Evolutionary conservation across 345 rosid genomes (phyloP).

Genomic region (Citrus cavaleriei): DNA sequence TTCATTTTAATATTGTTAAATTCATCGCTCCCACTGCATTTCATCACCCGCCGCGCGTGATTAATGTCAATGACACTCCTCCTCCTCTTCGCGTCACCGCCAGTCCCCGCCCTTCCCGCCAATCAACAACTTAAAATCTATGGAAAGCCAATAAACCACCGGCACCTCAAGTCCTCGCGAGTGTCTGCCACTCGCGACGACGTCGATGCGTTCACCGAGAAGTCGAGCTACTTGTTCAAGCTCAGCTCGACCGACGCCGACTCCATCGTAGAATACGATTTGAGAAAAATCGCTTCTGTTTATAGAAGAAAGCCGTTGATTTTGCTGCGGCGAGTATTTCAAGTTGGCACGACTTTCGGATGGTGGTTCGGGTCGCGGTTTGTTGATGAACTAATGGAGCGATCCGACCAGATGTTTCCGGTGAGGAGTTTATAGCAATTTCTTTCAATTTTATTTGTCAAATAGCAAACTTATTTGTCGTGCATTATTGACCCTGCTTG

Average conservation of each 20-base stretch:
- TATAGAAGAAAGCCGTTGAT: slow-evolving; percentile 66
- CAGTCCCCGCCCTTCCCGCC: slow-evolving; percentile 43
- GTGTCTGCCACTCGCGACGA: slow-evolving; percentile 38
- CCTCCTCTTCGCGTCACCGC: slow-evolving; percentile 24
- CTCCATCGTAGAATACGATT: slow-evolving; percentile 52
- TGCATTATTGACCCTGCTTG: background rate
- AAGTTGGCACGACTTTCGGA: slow-evolving; percentile 67
- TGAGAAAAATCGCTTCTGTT: slow-evolving; percentile 42
- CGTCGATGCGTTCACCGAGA: slow-evolving; percentile 68
- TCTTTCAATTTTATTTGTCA: too few species aligned
- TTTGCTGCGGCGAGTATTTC: slow-evolving; percentile 67
- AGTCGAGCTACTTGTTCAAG: slow-evolving; percentile 79
- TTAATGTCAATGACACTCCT: slow-evolving; percentile 10
- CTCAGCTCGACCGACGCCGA: slow-evolving; percentile 62
- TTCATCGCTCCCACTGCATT: background rate
- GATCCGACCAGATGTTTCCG: slow-evolving; percentile 73
- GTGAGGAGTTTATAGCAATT: slow-evolving; percentile 19
- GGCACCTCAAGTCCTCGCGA: slow-evolving; percentile 20
- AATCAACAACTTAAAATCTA: slow-evolving; percentile 9
- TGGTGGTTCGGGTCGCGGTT: slow-evolving; percentile 71
- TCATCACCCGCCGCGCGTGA: background rate
- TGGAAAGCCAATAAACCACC: background rate
- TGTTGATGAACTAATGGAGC: slow-evolving; percentile 55
- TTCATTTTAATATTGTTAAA: background rate
- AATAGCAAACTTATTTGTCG: too few species aligned